phyloP scores from a whole-genome alignment of 2,329 filamentous ascomycete genomes.

The Ophiostoma pallidulum region DNA sequence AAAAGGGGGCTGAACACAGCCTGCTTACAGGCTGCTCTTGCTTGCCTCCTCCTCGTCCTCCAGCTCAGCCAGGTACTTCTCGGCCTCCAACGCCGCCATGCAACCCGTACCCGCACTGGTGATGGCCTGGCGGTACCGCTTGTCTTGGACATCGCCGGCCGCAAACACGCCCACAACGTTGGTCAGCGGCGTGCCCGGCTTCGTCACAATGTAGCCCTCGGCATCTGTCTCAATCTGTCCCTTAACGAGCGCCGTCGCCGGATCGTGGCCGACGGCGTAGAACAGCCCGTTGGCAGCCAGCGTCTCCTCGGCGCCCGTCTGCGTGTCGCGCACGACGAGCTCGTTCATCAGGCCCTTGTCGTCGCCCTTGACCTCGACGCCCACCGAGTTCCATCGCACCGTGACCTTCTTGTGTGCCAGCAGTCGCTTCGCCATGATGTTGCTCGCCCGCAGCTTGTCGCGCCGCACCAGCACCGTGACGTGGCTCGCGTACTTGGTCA shows the following conservation, averaged over 20 bases:
- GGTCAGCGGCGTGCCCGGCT: constrained; percentile 79
- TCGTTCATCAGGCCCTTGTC: constrained; percentile 81
- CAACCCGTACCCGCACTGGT: constrained; percentile 95
- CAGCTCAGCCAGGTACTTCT: constrained; percentile 78
- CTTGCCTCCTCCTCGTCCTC: constrained; percentile 45
- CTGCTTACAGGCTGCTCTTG: constrained; percentile 18
- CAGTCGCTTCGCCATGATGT: constrained; percentile 83
- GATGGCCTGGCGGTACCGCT: constrained; percentile 94
- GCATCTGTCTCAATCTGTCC: constrained; percentile 74
- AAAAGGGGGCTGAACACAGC: too few relatives aligned
- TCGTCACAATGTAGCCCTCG: constrained; percentile 85
- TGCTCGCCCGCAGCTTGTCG: constrained; percentile 77
- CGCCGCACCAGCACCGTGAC: constrained; percentile 88
- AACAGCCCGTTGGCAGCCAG: constrained; percentile 87
- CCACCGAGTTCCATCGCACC: constrained; percentile 75
- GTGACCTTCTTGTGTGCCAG: constrained; percentile 80
- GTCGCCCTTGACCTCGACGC: constrained; percentile 76
- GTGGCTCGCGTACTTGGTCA: constrained; percentile 94
- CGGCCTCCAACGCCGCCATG: constrained; percentile 89
- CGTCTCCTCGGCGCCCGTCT: constrained; percentile 68
- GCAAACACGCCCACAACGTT: constrained; percentile 90
- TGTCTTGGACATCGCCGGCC: constrained; percentile 96
- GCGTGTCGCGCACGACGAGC: constrained; percentile 70
- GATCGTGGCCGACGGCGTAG: constrained; percentile 95
- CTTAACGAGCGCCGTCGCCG: constrained; percentile 83